These are phyloP conservation scores for Sclerotinia trifoliorum DNA, from an alignment of 2,329 filamentous ascomycete genomes.

Conservation along the genomic window DNA sequence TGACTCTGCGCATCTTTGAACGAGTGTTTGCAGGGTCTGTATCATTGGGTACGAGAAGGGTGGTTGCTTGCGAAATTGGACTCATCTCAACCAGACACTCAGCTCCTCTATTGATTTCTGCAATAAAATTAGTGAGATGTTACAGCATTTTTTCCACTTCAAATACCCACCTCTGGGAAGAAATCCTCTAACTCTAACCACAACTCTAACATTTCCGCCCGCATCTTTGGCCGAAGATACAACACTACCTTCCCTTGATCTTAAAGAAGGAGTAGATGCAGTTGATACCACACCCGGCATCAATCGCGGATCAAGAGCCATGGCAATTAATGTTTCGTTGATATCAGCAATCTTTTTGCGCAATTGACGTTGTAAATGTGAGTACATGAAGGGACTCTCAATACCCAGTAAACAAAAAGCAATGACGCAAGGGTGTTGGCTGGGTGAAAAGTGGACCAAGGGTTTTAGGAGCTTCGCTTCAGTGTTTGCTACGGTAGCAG, in stretches of 20 bases:
- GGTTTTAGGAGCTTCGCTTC: slow-evolving; percentile 9
- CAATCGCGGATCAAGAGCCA: slow-evolving; percentile 45
- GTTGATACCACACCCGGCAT: slow-evolving; percentile 57
- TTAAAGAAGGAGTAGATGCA: slow-evolving; percentile 75
- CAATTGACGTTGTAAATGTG: slow-evolving; percentile 34
- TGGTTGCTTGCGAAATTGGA: slow-evolving; percentile 80
- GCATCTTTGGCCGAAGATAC: slow-evolving; percentile 53
- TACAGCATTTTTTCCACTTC: background rate
- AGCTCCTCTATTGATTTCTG: slow-evolving; percentile 78
- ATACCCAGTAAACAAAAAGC: slow-evolving; percentile 2
- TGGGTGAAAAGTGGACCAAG: slow-evolving; percentile 15
- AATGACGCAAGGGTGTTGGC: slow-evolving; percentile 18
- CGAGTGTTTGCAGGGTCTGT: slow-evolving; percentile 54
- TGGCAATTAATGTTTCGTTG: slow-evolving; percentile 42
- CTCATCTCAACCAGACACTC: slow-evolving; percentile 92
- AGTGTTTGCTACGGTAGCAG: background rate
- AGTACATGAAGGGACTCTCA: slow-evolving; percentile 33
- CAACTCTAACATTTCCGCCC: slow-evolving; percentile 78
- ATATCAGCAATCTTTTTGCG: slow-evolving; percentile 33
- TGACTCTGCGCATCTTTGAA: slow-evolving; percentile 66
- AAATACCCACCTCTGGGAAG: slow-evolving; percentile 66
- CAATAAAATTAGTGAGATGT: slow-evolving; percentile 26
- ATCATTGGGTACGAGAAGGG: slow-evolving; percentile 66
- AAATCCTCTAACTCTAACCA: slow-evolving; percentile 78
- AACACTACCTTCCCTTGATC: slow-evolving; percentile 67